Base-by-base conservation (phyloP, 2,329 filamentous ascomycete genomes). In the Colletotrichum simmondsii region DNA sequence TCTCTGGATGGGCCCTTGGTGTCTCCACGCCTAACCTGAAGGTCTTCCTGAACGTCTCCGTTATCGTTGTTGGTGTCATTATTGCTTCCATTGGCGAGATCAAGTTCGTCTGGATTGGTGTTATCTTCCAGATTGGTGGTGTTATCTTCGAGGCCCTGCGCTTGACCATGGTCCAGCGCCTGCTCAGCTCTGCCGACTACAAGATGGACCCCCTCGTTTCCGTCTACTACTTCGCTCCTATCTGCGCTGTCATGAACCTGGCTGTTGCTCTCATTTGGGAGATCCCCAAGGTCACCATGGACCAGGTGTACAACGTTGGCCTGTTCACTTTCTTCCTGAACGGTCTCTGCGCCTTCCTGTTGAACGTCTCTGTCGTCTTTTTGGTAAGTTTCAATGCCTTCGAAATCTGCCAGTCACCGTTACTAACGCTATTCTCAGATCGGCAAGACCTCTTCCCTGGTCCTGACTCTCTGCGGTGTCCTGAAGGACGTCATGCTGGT, bases 61-160 rank as follows among this genome's bases (percentile, higher is more conserved):
- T 96, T 81, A 99, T 99, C 79, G 97, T 98, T 65, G 83, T 98
- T 65, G 97, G 97, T 88, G 95, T 98, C 77, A 87, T 98, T 76
- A 95, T 99, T 80, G 97, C 97, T 62, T 98, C 96, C 1, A 90
- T 97, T 75, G 97, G 97, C 79, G 97, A 99, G 87, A 97, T 99
- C 84, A 92, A 95, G 81, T 99, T 99, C 81, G 93, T 94, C 79
- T 87, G 93, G 84, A 88, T 90, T 76, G 94, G 94, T 75, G 93
- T 97, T 84, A 81, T 95, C 75, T 95, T 91, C 88, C 94, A 97
- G 85, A 87, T 93, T 74, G 91, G 88, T 70, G 94, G 94, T 79
- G 92, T 97, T 79, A 81, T 93, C 78, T 97, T 96, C 80, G 94
- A 97, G 85, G 94, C 94, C 68, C 89, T 94, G 76, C 92, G 94